Base-by-base conservation (phyloP, 257 asterid genomes). In the Echites panduratus region DNA sequence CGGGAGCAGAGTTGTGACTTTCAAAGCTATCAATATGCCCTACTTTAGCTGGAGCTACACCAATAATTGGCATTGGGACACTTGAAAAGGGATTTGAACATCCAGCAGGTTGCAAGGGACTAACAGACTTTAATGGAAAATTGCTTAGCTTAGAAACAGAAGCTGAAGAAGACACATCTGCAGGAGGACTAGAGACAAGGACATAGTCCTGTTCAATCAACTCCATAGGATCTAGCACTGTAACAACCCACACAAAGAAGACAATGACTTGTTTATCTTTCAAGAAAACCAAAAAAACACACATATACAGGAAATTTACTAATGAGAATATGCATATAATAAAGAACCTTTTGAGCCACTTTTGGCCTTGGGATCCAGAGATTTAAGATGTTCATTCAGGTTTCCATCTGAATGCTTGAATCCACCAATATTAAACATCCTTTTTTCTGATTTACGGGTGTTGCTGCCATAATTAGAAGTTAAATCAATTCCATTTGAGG, bases 151-250 rank as follows among this genome's bases (percentile, higher is more conserved):
- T 86, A 79, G 85, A 83, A 75, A 81, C 81, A 80, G 64, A 73
- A 64, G 85, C 83, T 7, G 97, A 86, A 82, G 89, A 78, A 56
- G 90, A 90, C 57, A 81, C 77, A 72, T 87, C 97, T 59, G 84
- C 62, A 2, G 87, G 92, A 58, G 94, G 90, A 62, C 90, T 88
- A 47, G 90, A 79, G 58, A 93, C 98, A 56, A 93, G 80, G 74
- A 93, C 97, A 69, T 90, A 93, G 76, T 89, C 98, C 87, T 84
- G 88, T 79, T 78, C 98, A 66, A 87, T 87, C 77, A 87, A 80
- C 87, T 90, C 98, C 75, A 85, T 50, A 2, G 89, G 89, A 78
- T 89, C 95, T 77, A 76, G 52, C 24, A 80, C 97, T 90, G 88
- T 73, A 41, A 56, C 52, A 81, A 79, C 52, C 68, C 75, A 53